These are phyloP conservation scores for Heliamphora exappendiculata DNA, from an alignment of 148 eudicot species.

Conservation along the genomic window DNA sequence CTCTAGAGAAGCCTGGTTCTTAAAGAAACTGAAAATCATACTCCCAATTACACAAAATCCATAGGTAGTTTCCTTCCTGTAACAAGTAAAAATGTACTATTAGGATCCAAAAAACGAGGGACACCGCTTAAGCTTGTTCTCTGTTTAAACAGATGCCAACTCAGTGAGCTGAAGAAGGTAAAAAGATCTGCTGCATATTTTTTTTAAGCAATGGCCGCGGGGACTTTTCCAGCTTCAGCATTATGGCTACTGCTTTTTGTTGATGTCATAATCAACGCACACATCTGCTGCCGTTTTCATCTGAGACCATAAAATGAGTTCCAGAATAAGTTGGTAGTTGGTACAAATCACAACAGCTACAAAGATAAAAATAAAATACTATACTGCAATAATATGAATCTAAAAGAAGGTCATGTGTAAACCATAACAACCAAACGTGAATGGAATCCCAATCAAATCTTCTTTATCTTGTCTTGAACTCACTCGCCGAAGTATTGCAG, in stretches of 20 bases:
- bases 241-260: slow-evolving; percentile 53
- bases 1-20: too few relatives aligned
- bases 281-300: slow-evolving; percentile 88
- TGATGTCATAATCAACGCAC: slow-evolving; percentile 77
- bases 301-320: slow-evolving; percentile 31
- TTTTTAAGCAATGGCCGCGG: neutral
- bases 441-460: neutral
- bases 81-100: too few relatives aligned
- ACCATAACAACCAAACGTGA: neutral
- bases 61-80: too few relatives aligned
- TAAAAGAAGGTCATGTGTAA: neutral
- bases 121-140: neutral
- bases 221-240: neutral
- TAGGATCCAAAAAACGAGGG: too few relatives aligned
- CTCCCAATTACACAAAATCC: too few relatives aligned
- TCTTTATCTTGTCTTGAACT: neutral
- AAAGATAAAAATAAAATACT: neutral
- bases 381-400: neutral
- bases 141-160: neutral
- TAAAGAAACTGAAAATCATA: too few relatives aligned
- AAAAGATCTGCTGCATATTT: neutral
- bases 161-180: neutral
- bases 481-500: neutral
- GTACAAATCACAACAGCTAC: neutral
- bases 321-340: neutral